These are phyloP conservation scores for Poa pratensis DNA, from an alignment of 176 grass and related monocot genomes.

Conservation along the genomic window DNA sequence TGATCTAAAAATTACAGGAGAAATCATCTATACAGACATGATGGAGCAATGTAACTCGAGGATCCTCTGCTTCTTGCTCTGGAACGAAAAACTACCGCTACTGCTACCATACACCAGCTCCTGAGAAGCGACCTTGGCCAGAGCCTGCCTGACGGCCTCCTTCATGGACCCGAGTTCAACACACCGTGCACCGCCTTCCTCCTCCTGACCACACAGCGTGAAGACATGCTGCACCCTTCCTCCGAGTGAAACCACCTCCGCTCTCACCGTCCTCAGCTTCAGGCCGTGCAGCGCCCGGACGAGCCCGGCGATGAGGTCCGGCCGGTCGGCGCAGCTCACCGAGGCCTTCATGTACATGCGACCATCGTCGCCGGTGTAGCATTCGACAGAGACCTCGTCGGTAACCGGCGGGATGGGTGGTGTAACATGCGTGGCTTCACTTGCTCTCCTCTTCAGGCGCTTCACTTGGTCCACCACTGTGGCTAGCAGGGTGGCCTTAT, in stretches of 20 bases:
- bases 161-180: constrained; percentile 37
- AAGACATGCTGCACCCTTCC: constrained; percentile 54
- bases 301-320: constrained; percentile 47
- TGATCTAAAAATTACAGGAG: too few relatives aligned
- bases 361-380: background rate
- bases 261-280: constrained; percentile 44
- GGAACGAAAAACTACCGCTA: background rate
- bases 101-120: constrained; percentile 37
- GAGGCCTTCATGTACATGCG: constrained; percentile 38
- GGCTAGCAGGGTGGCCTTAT: constrained; percentile 66
- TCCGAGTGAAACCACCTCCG: constrained; percentile 45
- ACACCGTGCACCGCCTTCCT: background rate
- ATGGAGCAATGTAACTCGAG: constrained; percentile 46
- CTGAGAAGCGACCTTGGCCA: constrained; percentile 43
- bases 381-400: constrained; percentile 49
- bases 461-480: constrained; percentile 76
- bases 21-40: constrained; percentile 37
- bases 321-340: constrained; percentile 55
- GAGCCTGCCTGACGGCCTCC: constrained; percentile 51
- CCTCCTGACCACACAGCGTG: constrained; percentile 38
- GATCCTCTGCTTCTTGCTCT: constrained; percentile 58
- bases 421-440: constrained; percentile 16
- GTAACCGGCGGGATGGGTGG: constrained; percentile 31
- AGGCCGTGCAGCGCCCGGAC: constrained; percentile 43
- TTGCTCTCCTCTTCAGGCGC: constrained; percentile 59